A percentile compares a stretch with the other conserved stretches of the same genome.
phyloP scores from a whole-genome alignment of 306 rosid species.

The Lupinus albus region DNA sequence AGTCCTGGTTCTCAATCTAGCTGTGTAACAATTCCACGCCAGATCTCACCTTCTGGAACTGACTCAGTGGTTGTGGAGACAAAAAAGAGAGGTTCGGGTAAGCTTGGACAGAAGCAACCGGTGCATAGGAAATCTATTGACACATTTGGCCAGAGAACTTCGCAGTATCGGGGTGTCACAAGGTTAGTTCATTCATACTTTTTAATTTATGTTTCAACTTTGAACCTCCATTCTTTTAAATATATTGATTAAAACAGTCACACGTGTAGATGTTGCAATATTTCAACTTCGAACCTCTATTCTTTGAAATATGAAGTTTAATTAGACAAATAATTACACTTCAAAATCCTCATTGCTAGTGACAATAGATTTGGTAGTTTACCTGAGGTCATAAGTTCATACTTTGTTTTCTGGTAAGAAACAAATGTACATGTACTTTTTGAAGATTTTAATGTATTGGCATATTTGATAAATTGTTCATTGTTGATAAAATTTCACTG shows the following conservation, averaged over 20 bases:
- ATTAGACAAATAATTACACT: too few relatives aligned
- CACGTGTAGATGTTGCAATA: too few relatives aligned
- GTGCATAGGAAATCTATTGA: constrained; percentile 92
- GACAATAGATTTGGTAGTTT: too few relatives aligned
- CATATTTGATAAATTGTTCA: neutral
- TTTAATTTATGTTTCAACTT: neutral
- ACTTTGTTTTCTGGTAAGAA: too few relatives aligned
- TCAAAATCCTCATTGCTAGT: too few relatives aligned
- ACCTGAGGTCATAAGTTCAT: too few relatives aligned
- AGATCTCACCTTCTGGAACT: constrained; percentile 63
- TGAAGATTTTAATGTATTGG: neutral
- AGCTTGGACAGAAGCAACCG: constrained; percentile 72
- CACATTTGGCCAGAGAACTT: constrained; percentile 96
- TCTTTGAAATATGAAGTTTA: too few relatives aligned
- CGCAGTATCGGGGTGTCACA: constrained; percentile 95
- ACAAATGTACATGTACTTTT: neutral
- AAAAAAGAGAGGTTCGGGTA: constrained; percentile 74
- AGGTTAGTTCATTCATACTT: constrained; percentile 48
- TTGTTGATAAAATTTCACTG: neutral
- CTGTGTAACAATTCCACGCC: constrained; percentile 74
- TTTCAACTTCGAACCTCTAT: too few relatives aligned
- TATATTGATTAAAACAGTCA: too few relatives aligned
- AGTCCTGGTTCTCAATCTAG: constrained; percentile 98
- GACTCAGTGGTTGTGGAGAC: constrained; percentile 58
- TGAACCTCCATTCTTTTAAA: neutral